Base-by-base conservation (phyloP, 2,329 filamentous ascomycete species). In the Lasiodiplodia sp. region DNA sequence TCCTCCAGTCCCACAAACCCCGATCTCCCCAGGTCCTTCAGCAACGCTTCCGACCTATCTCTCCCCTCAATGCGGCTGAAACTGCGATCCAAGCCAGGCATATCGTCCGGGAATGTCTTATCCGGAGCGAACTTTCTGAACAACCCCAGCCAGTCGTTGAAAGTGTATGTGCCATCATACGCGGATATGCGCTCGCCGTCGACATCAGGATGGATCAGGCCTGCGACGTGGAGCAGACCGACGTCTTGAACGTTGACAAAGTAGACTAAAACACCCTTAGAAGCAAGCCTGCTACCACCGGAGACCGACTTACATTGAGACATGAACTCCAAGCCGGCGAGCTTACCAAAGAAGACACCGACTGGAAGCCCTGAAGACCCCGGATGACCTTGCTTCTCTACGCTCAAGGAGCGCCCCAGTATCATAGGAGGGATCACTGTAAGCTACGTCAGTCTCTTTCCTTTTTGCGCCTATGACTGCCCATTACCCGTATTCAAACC, bases 401-500 rank as follows among this genome's bases (percentile, higher is more conserved):
- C 65, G 37, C 68, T 63, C 14, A 72, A 62, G 18, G 67, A 55
- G n/a, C 63, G 68, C 1, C 71, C 71, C 28, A 71, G 70, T 31
- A 68, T 69, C 25, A 67, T 69, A 31, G 37, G 12, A 10, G 60
- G 44, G 23, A 64, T 21, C 25, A 64, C 60, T 52, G 18, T 44
- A 23, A 12, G 11, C 37, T 66, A 68, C 21, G 69, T 67, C 16
- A 71, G 31, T 25, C 3, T 7, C 8, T n/a, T 37, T 14, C 11
- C 23, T 53, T 10, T 11, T n/a, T 51, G 16, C 10, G 6, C 49
- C 10, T 11, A 51, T 34, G 31, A 11, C 4, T 21, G 23, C 49
- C 6, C 25, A 12, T 28, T 65, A 62, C 71, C 69, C 14, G 80
- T 71, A 64, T 83, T 82, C 31, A 79, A 75, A 8, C 75, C 75